Evolutionary conservation across 2,329 filamentous ascomycete species (phyloP).

Genomic region (Aciculosporium take): DNA sequence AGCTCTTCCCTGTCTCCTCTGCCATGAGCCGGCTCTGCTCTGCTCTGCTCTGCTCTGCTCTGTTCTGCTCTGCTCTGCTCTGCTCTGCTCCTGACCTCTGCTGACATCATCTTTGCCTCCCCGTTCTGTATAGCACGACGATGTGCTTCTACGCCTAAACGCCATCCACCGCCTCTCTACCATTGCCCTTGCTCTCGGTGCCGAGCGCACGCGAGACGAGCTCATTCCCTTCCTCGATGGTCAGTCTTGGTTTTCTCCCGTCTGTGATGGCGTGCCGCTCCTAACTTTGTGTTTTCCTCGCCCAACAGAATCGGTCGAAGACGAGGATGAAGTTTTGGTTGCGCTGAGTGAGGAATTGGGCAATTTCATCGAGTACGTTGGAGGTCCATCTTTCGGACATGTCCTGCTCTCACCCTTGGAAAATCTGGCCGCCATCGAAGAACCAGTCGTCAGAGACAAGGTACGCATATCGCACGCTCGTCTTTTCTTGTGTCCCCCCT

Average conservation of each 20-base stretch:
- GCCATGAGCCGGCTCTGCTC: background rate
- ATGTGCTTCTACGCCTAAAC: constrained; percentile 94
- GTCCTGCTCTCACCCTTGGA: constrained; percentile 93
- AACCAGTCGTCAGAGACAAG: constrained; percentile 96
- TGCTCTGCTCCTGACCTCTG: constrained; percentile 7
- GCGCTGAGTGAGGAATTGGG: constrained; percentile 94
- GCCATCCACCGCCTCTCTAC: constrained; percentile 96
- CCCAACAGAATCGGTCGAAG: constrained; percentile 81
- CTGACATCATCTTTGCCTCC: constrained; percentile 14
- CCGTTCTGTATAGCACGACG: constrained; percentile 60
- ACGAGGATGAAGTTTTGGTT: constrained; percentile 96
- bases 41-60: background rate
- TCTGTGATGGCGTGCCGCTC: constrained; percentile 6
- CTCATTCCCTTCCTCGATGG: constrained; percentile 98
- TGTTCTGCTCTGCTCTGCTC: background rate
- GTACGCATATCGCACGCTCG: constrained; percentile 33
- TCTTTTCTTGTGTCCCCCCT: background rate
- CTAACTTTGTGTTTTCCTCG: background rate
- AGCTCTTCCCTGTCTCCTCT: constrained; percentile 1
- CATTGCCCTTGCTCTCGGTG: constrained; percentile 88
- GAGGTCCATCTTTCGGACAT: constrained; percentile 84
- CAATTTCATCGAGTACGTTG: constrained; percentile 93
- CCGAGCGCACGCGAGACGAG: constrained; percentile 94
- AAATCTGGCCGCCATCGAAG: constrained; percentile 96
- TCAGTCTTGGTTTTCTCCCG: constrained; percentile 34